Base-by-base conservation (phyloP, 345 rosid species). In the Crucihimalaya himalaica region DNA sequence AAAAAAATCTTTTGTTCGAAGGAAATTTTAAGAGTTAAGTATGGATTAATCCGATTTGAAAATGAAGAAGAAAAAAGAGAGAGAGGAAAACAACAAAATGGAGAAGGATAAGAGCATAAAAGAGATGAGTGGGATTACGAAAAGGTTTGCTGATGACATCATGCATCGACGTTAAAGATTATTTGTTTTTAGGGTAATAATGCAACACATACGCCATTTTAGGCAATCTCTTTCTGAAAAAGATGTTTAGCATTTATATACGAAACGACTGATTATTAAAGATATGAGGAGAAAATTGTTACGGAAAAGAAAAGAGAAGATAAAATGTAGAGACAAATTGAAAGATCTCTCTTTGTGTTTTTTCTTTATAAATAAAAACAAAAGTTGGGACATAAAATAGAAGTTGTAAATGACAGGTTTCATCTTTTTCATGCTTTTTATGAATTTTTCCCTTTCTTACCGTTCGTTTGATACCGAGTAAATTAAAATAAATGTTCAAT, bases 351-450 rank as follows among this genome's bases (percentile, higher is more conserved):
- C 4, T 28, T 23, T 31, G n/a, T 5, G 11, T 10, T 35, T 35
- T 43, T 43, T n/a, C 21, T 45, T 65, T 54, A 2, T n/a, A 32
- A 12, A 2, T 2, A 59, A 31, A 63, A 73, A 18, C 0, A 54
- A 68, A 54, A 68, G 13, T 14, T 66, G 39, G 42, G 63, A 2
- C 18, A 52, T 54, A 53, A 67, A 53, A 25, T 16, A 32, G 21
- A 73, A 11, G 59, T 74, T 74, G 54, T 37, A 39, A 47, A 74
- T 66, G 72, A 66, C 54, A 74, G 16, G 67, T 74, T 74, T 58
- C 42, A 58, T 66, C 68, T 48, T 61, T 65, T 47, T 45, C 57
- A 73, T 54, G 47, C 57, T 55, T 74, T 23, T 23, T 18, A 46
- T 5, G 1, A 6, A 27, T 37, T 67, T 58, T 1, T 23, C 25